Base-by-base conservation (phyloP, 1,139 yeast species). In the Debaryomyces sp. region DNA sequence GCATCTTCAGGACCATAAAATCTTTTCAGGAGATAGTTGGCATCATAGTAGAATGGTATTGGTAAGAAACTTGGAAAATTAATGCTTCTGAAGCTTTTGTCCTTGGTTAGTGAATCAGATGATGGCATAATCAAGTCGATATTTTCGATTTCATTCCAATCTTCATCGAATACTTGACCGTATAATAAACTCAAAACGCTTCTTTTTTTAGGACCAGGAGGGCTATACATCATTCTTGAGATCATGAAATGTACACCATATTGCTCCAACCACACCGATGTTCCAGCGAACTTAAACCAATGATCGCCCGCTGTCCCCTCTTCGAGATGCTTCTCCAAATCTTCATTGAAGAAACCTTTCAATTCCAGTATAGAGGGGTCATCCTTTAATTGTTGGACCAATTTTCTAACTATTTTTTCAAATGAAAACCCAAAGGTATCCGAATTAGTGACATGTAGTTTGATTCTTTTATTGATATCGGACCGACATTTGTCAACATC, bases 1-100 rank as follows among this genome's bases (percentile, higher is more conserved):
- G 82, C 80, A 58, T 78, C 81, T 58, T 78, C 82, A 3, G 82
- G 77, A 0, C 82, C 82, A 48, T 65, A 70, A 44, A 55, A 64
- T 21, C 57, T 56, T 24, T 59, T 51, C 10, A 50, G 48, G 10
- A 45, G 53, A 41, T 52, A 54, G 13, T 63, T 56, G 15, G 51
- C 45, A 36, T 63, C 62, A 17, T 45, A 45, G 6, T 51, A 58
- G 45, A 65, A 67, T 7, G 73, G 72, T 7, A 69, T 60, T 1
- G 70, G 68, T 21, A 68, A 49, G 44, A 67, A 64, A n/a, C 53
- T 47, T 3, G 73, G 73, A 49, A 62, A 68, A 27, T 51, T 49
- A 15, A 63, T 34, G 9, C 43, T 52, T 26, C 53, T 49, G 27
- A 54, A 49, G 5, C 36, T 48, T 7, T 50, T 15, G 22, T 39